Percentiles rank a stretch among this genome's conserved stretches.
phyloP scores from a whole-genome alignment of 1,284 basidiomycete species.

The Apiotrichum domesticum region DNA sequence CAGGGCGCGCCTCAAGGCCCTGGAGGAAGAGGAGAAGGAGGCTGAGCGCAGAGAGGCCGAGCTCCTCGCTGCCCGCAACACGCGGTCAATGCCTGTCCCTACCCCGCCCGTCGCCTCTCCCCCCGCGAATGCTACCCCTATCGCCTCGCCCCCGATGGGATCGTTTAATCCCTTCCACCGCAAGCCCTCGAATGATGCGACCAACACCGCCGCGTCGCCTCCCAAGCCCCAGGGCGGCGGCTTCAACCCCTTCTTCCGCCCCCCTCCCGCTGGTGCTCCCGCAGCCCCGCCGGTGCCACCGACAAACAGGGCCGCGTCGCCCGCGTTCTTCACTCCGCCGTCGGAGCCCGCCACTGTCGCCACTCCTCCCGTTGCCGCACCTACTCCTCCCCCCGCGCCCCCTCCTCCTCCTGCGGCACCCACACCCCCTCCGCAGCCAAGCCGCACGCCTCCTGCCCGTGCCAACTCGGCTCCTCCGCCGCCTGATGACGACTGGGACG shows the following conservation, averaged over 20 bases:
- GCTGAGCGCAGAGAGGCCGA: slow-evolving; percentile 59
- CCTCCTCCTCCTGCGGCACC: slow-evolving; percentile 37
- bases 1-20: slow-evolving; percentile 57
- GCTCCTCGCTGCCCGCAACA: slow-evolving; percentile 46
- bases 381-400: slow-evolving; percentile 33
- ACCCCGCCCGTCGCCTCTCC: slow-evolving; percentile 22
- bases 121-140: slow-evolving; percentile 1
- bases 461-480: slow-evolving; percentile 49
- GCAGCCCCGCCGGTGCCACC: slow-evolving; percentile 20
- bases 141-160: slow-evolving; percentile 18
- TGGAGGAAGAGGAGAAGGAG: slow-evolving; percentile 69
- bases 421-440: slow-evolving; percentile 36
- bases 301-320: slow-evolving; percentile 17
- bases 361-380: slow-evolving; percentile 28
- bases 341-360: slow-evolving; percentile 39
- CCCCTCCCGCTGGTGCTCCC: slow-evolving; percentile 27
- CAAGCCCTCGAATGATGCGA: slow-evolving; percentile 45
- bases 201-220: slow-evolving; percentile 21
- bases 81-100: slow-evolving; percentile 20
- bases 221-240: slow-evolving; percentile 31
- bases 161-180: slow-evolving; percentile 47
- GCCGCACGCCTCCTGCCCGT: slow-evolving; percentile 3
- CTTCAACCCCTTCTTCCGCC: slow-evolving; percentile 52
- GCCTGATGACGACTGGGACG: slow-evolving; percentile 72
- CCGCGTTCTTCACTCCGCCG: slow-evolving; percentile 31